Conservation (phyloP, 805 yeast genomes). For the Candida koratica region DNA sequence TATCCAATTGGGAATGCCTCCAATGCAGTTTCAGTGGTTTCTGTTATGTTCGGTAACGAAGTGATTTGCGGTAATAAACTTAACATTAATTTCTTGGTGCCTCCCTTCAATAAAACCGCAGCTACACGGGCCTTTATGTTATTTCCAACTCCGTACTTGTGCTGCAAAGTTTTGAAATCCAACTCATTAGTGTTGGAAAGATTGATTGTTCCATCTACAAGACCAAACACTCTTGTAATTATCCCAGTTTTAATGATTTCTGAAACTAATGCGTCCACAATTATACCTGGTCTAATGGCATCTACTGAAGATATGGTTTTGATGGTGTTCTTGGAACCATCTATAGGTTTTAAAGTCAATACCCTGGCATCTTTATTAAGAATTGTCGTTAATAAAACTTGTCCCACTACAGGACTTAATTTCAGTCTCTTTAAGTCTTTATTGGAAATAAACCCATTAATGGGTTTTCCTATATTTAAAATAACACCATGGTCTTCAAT, state of each 20-base stretch:
- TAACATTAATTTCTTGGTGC: constrained; percentile 57
- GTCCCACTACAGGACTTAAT: constrained; percentile 43
- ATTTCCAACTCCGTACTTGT: constrained; percentile 65
- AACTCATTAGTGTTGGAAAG: constrained; percentile 58
- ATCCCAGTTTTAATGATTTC: constrained; percentile 61
- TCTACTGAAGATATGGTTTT: constrained; percentile 66
- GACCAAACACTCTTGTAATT: constrained; percentile 67
- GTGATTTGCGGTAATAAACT: constrained; percentile 59
- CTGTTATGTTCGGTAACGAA: constrained; percentile 22
- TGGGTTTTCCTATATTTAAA: constrained; percentile 58
- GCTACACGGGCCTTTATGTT: constrained; percentile 66
- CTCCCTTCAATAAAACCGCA: constrained; percentile 47
- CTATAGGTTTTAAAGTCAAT: constrained; percentile 50
- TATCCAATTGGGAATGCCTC: constrained; percentile 82
- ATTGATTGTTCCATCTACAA: constrained; percentile 67
- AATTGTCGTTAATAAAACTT: constrained; percentile 62
- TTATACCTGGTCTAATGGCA: constrained; percentile 79
- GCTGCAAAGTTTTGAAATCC: constrained; percentile 47
- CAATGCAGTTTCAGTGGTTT: constrained; percentile 27
- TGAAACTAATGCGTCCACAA: constrained; percentile 69
- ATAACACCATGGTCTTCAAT: constrained; percentile 91
- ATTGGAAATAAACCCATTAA: constrained; percentile 71
- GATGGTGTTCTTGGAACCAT: constrained; percentile 42
- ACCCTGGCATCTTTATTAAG: constrained; percentile 46
- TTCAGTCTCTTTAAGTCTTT: constrained; percentile 49